Base-by-base conservation (phyloP, 108 stramenopile genomes). In the Skeletonema potamos region DNA sequence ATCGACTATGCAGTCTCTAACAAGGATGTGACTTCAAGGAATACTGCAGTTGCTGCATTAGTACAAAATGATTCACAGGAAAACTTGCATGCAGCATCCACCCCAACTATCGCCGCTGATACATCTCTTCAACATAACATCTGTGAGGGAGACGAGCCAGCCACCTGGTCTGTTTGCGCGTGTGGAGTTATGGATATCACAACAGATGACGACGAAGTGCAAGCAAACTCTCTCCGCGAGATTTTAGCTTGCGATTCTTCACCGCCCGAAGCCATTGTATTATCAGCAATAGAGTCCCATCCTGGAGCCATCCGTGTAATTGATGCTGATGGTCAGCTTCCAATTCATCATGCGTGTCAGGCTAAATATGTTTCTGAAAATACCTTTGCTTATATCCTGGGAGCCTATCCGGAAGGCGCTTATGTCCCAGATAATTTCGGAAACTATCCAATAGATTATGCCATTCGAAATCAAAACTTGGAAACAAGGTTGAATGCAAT, bases 351-450 rank as follows among this genome's bases (percentile, higher is more conserved):
- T 15, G 73, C 73, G 2, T 74, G 73, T 34, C 32, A 57, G 22
- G 32, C 63, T 0, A 15, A 17, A 1, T 13, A 27, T 37, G 30
- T 66, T 3, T 48, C 73, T 17, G 73, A 58, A 27, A 41, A 39
- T 9, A 37, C 39, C 13, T 74, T 66, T 57, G 66, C 64, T 7
- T 48, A 54, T 20, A 51, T 74, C 10, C 63, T 74, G 2, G 58
- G 58, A 39, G 58, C 57, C 41, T 43, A 74, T 51, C 73, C 73
- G 22, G 73, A 74, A 30, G 73, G 64, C 15, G 73, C 73, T 9
- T 74, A 74, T 32, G 73, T 37, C 4, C 64, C 58, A 57, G 30
- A 57, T 3, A 57, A 57, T 2, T 12, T 29, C 20, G 56, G 56
- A 15, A 27, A 30, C 3, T 57, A 57, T 57, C 56, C 56, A 57